Base-by-base conservation (phyloP, 768 basidiomycete genomes). In the Boletus edulis region DNA sequence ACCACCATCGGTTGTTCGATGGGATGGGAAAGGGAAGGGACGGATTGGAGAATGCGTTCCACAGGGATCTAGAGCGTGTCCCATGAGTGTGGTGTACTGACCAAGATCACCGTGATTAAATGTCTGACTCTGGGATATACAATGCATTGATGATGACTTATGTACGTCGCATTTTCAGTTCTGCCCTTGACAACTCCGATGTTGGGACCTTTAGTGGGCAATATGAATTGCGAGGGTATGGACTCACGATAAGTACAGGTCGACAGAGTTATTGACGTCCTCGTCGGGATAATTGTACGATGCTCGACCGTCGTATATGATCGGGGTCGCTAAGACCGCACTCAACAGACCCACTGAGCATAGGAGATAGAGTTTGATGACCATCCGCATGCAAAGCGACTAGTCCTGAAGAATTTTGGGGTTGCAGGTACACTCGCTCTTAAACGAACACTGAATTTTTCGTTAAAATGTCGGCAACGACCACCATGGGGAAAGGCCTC, bases 251-350 rank as follows among this genome's bases (percentile, higher is more conserved):
- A 83, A 59, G 61, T 77, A 85, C 12, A 81, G 82, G 10, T 78
- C 81, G 9, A 66, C 69, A 2, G 78, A 81, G 3, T 63, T 66
- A 56, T 84, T 75, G 32, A 85, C 67, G 49, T 78, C 74, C 11
- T 69, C 65, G n/a, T 62, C 55, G 0, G 73, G 75, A 52, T 81
- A 73, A 41, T 72, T 74, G 48, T 73, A 74, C 0, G 77, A 77
- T 5, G 78, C 79, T 10, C 82, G 79, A 4, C 85, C 82, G 58
- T 84, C 81, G 60, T 75, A 84, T 17, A 85, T 67, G 35, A 81
- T 35, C 8, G 71, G 66, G 1, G 65, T 71, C 2, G 73, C 70
- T 9, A 32, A 49, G 11, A 44, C 59, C 29, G 41, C 7, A n/a
- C 55, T 37, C 12, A 47, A 48, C 10, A 47, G 31, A 20, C 47